Evolutionary conservation across 2,329 filamentous ascomycete genomes (phyloP), one percentile per base, ranked within the genome.

Genomic region (Huntiella decipiens): DNA sequence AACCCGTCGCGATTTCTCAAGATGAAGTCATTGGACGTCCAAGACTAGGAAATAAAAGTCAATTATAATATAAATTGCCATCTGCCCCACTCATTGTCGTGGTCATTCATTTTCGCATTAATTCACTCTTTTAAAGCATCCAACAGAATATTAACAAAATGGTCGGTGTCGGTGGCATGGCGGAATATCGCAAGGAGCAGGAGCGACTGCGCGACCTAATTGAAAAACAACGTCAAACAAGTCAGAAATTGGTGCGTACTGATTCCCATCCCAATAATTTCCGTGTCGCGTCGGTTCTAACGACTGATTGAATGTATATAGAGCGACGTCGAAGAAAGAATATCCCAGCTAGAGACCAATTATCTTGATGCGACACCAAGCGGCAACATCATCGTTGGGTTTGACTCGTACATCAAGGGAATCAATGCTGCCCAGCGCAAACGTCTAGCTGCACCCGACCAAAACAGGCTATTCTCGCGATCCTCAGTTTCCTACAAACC

Each of bases 381-480:
- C 54, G 91, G 91, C 38, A 98, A 98, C 65, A 96, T 98, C 58
- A 88, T 98, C 60, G 86, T 83, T 42, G 91, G 91, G 16, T 98
- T 98, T 61, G 91, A 98, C 61, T 92, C 86, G 59, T 98, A 96
- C 65, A 92, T 94, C 67, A 98, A 98, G 62, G 87, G 84, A 46
- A 73, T 71, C 13, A 71, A 74, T 6, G 67, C 70, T 1, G 70
- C 77, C 8, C 68, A 74, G 53, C 68, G 80, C 56, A 73, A 77
- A 56, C 74, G 81, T 59, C 68, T 71, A 17, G 72, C 73, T 4
- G 65, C 79, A 42, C 69, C 68, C 50, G 82, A 87, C 44, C 70
- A 73, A 54, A 82, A 85, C 57, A 70, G 81, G 52, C 79, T 88
- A 46, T 88, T 88, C 60, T 74, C 76, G 48, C 64, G 69, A 53